phyloP scores from a whole-genome alignment of 2,329 filamentous ascomycete species.

The Alternaria novae-zelandiae region DNA sequence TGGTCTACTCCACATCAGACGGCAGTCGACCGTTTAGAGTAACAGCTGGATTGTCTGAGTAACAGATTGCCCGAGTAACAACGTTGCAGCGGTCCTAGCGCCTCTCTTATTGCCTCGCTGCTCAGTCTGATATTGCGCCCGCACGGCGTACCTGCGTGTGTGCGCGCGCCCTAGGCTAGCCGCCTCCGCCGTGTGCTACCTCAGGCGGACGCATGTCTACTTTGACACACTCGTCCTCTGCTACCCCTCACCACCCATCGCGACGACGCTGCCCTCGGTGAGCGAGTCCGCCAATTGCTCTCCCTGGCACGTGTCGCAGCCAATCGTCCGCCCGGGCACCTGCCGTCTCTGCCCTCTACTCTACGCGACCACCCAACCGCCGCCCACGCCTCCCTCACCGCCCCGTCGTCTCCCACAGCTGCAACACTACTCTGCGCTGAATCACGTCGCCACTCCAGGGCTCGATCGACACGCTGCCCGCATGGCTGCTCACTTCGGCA shows the following conservation, averaged over 20 bases:
- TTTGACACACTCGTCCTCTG: slow-evolving; percentile 6
- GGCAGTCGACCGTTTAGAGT: background rate
- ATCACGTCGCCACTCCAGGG: slow-evolving; percentile 26
- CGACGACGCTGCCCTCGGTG: background rate
- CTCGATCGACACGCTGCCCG: slow-evolving; percentile 30
- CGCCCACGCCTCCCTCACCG: background rate
- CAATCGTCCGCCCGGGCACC: slow-evolving; percentile 18
- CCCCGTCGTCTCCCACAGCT: background rate
- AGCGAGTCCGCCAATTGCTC: background rate
- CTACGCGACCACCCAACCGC: slow-evolving; percentile 1
- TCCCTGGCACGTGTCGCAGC: background rate
- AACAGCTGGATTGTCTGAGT: background rate
- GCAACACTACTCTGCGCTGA: background rate
- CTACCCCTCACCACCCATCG: slow-evolving; percentile 4
- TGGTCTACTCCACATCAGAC: background rate
- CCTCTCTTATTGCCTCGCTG: slow-evolving; percentile 3
- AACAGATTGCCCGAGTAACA: slow-evolving; percentile 5
- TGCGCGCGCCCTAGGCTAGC: slow-evolving; percentile 8
- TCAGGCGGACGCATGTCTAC: slow-evolving; percentile 22
- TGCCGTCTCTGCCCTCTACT: background rate
- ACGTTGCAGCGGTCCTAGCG: slow-evolving; percentile 25
- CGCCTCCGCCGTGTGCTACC: slow-evolving; percentile 26
- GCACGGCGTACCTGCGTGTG: slow-evolving; percentile 37
- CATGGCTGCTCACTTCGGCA: slow-evolving; percentile 43
- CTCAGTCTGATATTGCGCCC: slow-evolving; percentile 7